These are phyloP conservation scores for Solanum chmielewskii DNA, from an alignment of 257 asterid species.

Conservation along the genomic window DNA sequence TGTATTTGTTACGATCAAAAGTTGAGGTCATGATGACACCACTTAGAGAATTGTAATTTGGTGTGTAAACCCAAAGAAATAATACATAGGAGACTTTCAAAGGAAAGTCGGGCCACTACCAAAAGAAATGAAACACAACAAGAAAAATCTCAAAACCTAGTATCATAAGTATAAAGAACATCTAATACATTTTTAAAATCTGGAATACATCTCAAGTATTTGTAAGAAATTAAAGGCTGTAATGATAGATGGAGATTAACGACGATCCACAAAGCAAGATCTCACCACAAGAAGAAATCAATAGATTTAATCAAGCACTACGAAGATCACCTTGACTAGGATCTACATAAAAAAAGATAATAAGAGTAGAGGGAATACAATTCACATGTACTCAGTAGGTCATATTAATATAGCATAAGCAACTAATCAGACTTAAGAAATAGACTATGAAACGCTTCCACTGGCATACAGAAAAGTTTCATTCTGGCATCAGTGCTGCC, in stretches of 20 bases:
- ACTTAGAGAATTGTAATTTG: not conserved
- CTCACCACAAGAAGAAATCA: not conserved
- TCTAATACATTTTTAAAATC: no score
- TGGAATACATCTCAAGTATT: no score
- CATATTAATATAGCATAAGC: not conserved
- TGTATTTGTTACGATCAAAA: not conserved
- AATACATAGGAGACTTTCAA: not conserved
- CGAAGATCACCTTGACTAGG: no score
- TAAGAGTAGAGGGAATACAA: not conserved
- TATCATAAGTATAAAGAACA: not conserved
- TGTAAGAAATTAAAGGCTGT: not conserved
- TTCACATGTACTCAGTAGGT: not conserved
- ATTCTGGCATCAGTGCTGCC: not conserved
- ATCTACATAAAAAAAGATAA: not conserved
- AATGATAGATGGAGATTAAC: no score
- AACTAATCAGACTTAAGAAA: not conserved
- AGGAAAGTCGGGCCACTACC: not conserved
- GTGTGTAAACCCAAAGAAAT: not conserved
- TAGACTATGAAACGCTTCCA: not conserved
- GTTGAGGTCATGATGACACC: not conserved
- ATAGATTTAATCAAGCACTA: not conserved
- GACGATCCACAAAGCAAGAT: not conserved
- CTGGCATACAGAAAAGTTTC: not conserved
- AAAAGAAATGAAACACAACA: not conserved
- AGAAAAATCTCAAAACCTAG: not conserved